These are phyloP conservation scores for Chaetomiaceae sp. DNA, from an alignment of 2,329 filamentous ascomycete genomes.

Conservation along the genomic window DNA sequence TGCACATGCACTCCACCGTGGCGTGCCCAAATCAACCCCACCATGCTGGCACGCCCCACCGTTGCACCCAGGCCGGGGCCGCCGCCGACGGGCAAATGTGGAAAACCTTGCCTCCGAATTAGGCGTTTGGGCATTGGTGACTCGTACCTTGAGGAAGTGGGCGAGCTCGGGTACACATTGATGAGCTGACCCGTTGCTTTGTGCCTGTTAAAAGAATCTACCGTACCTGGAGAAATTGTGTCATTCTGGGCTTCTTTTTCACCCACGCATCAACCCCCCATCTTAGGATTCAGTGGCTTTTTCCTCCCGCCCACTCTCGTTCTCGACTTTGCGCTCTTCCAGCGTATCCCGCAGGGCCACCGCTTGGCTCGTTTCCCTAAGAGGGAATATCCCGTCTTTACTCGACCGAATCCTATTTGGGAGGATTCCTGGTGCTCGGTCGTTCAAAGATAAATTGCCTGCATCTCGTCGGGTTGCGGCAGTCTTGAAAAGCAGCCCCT, in stretches of 20 bases:
- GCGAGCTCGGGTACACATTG: constrained; percentile 4
- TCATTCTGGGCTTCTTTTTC: neutral
- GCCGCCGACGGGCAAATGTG: constrained; percentile 8
- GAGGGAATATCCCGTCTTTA: neutral
- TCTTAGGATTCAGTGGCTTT: constrained; percentile 10
- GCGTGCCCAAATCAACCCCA: constrained; percentile 6
- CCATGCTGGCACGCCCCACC: constrained; percentile 6
- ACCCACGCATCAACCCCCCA: constrained; percentile 5
- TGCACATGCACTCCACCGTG: constrained; percentile 11
- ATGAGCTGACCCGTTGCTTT: neutral
- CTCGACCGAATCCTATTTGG: constrained; percentile 9
- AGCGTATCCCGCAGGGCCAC: constrained; percentile 7
- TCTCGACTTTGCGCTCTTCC: constrained; percentile 7
- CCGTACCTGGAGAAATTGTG: neutral
- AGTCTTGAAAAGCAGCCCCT: constrained; percentile 9
- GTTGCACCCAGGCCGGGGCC: constrained; percentile 2
- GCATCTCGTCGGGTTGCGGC: neutral
- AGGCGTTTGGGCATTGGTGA: constrained; percentile 20
- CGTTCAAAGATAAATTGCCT: neutral
- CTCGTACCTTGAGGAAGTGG: constrained; percentile 1
- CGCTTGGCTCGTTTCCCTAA: neutral
- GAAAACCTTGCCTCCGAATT: constrained; percentile 27
- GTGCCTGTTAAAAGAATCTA: too few species aligned
- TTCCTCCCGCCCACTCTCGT: neutral
- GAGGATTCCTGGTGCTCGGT: neutral